These are phyloP conservation scores for Zarea fungicola DNA, from an alignment of 2,329 filamentous ascomycete species.

Conservation along the genomic window DNA sequence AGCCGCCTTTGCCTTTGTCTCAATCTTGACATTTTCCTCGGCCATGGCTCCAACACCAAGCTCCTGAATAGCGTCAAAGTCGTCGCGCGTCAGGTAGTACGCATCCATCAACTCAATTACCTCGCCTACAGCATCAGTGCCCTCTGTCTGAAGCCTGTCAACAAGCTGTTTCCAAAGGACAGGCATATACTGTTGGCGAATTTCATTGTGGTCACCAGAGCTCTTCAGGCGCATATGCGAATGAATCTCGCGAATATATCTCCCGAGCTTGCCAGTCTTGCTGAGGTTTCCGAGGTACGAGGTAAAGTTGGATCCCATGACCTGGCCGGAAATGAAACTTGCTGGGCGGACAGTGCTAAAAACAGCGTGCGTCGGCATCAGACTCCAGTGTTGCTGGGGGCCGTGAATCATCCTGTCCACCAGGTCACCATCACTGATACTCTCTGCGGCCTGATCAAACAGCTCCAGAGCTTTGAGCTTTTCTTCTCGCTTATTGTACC, in stretches of 20 bases:
- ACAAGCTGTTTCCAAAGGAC: constrained; percentile 78
- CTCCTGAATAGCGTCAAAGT: constrained; percentile 90
- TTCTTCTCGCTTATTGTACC: constrained; percentile 59
- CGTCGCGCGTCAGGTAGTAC: constrained; percentile 91
- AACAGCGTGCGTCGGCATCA: constrained; percentile 94
- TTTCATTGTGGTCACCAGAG: constrained; percentile 86
- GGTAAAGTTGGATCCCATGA: constrained; percentile 73
- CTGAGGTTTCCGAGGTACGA: constrained; percentile 95
- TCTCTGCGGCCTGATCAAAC: constrained; percentile 81
- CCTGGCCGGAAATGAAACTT: constrained; percentile 77
- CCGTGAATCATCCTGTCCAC: constrained; percentile 98
- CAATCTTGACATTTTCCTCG: constrained; percentile 69
- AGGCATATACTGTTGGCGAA: constrained; percentile 91
- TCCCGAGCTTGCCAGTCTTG: constrained; percentile 70
- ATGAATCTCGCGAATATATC: constrained; percentile 88
- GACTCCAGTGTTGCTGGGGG: constrained; percentile 93
- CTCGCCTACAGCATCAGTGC: constrained; percentile 73
- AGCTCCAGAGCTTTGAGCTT: constrained; percentile 81
- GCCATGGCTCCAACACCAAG: constrained; percentile 82
- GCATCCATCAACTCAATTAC: constrained; percentile 96
- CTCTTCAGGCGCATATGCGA: constrained; percentile 91
- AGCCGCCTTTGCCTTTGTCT: constrained; percentile 77
- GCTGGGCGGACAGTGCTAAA: constrained; percentile 93
- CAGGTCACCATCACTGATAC: constrained; percentile 94
- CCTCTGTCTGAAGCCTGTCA: constrained; percentile 67